These are phyloP conservation scores for Penicillium sp. DNA, from an alignment of 2,329 filamentous ascomycete species.

Conservation along the genomic window DNA sequence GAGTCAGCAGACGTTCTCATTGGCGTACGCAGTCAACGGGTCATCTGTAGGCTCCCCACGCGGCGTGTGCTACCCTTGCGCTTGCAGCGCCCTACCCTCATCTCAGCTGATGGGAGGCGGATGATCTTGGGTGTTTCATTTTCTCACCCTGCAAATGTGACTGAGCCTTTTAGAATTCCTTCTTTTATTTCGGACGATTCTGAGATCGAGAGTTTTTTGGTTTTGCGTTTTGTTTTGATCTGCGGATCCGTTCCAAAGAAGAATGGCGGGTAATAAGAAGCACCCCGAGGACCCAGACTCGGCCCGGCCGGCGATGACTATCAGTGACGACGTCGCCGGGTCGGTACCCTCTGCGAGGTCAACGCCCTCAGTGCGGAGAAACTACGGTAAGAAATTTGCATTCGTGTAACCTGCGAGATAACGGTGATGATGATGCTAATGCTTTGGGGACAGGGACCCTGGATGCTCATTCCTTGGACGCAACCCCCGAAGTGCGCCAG, in stretches of 20 bases:
- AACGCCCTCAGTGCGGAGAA: constrained; percentile 21
- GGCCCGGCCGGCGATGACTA: constrained; percentile 8
- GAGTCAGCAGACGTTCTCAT: constrained; percentile 15
- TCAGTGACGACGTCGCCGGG: constrained; percentile 5
- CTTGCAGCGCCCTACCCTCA: constrained; percentile 8
- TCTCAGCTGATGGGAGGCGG: constrained; percentile 17
- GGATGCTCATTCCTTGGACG: constrained; percentile 22
- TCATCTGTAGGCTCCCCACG: constrained; percentile 21
- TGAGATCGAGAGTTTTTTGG: not conserved
- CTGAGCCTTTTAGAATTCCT: not conserved
- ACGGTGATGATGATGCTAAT: constrained; percentile 3
- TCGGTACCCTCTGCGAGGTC: constrained; percentile 9
- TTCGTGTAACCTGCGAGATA: constrained; percentile 16
- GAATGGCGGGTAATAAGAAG: constrained; percentile 19
- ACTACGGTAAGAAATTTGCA: constrained; percentile 27
- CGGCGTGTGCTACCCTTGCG: constrained; percentile 11
- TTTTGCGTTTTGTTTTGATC: constrained; percentile 6
- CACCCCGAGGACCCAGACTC: constrained; percentile 12
- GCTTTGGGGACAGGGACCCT: constrained; percentile 28
- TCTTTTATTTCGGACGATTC: not conserved
- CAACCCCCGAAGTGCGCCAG: constrained; percentile 19
- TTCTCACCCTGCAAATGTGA: constrained; percentile 16
- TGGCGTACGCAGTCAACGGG: constrained; percentile 13
- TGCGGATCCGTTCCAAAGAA: constrained; percentile 6
- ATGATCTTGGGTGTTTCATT: constrained; percentile 7